Evolutionary conservation across 2,329 filamentous ascomycete species (phyloP).

Genomic region (Fonsecaea multimorphosa): DNA sequence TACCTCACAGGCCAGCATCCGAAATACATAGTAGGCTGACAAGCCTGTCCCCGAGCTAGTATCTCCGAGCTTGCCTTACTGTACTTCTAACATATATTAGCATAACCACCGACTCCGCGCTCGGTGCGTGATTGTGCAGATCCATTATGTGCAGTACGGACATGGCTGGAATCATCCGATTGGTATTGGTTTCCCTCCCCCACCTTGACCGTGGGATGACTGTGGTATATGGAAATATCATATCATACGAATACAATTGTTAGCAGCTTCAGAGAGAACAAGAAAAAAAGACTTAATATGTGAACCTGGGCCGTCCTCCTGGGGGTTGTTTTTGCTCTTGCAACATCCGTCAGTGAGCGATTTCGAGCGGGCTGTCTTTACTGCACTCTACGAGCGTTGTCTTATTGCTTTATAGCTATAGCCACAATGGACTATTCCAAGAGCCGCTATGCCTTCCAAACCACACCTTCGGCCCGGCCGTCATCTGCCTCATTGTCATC

Average conservation of each 20-base stretch:
- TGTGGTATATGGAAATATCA: neutral
- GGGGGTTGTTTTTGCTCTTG: neutral
- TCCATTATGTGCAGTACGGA: neutral
- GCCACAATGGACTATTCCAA: constrained; percentile 6
- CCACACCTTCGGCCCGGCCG: neutral
- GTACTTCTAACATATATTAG: neutral
- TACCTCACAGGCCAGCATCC: neutral
- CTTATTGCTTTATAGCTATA: neutral
- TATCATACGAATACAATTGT: neutral
- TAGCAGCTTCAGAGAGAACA: neutral
- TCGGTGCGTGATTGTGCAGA: neutral
- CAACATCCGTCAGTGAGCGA: neutral
- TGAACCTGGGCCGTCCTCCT: neutral
- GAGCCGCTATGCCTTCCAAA: neutral
- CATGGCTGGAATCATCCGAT: neutral
- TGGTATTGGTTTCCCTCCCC: constrained; percentile 7
- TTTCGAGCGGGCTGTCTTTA: neutral
- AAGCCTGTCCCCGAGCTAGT: neutral
- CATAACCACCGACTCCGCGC: neutral
- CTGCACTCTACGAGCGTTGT: neutral
- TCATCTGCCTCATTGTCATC: too few relatives aligned
- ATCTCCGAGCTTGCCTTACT: neutral
- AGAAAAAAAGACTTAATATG: neutral
- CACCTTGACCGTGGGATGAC: constrained; percentile 7
- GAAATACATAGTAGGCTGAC: neutral